Base-by-base conservation (phyloP, 106 monocot genomes). In the Dendrobium nobile region DNA sequence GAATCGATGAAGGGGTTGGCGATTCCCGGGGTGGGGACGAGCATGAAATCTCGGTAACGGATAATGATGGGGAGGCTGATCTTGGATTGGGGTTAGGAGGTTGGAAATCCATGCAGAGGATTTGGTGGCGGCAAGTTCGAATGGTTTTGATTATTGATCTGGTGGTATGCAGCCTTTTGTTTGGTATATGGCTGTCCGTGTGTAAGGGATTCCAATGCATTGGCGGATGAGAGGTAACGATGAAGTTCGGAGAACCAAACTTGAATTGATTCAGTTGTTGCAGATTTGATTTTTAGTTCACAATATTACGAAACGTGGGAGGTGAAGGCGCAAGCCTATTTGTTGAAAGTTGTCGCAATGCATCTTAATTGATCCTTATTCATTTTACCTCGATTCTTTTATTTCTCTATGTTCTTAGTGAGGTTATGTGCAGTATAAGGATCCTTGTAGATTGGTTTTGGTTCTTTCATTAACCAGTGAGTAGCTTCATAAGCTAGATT, bases 161-260 rank as follows among this genome's bases (percentile, higher is more conserved):
- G 47, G 67, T 77, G 20, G 43, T 86, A 1, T 86, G 86, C 55
- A 70, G 76, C 45, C 22, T 83, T 15, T 54, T 86, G 78, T 80
- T 86, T 44, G 79, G 41, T 11, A 77, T 86, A 19, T 83, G 86
- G 86, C 54, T 86, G 2, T 75, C 82, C 0, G 65, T 86, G 3
- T 86, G 86, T 37, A 56, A 54, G 77, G 86, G 86, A 10, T 86
- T 83, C 70, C 51, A 83, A 22, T 86, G 86, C 72, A 68, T 83
- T 37, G 64, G 6, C 4, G 24, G 51, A 5, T 79, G 79, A 79
- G 42, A 20, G 73, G 73, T 43, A 43, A 41, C 0, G 73, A n/a
- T 20, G 73, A 43, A 41, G 9, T 31, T 74, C 73, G 5, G 15
- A 74, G 17, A 43, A 74, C 20, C 73, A 41, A 74, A 43, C 43